phyloP scores from a whole-genome alignment of 805 yeast species.

The Suhomyces sp. region DNA sequence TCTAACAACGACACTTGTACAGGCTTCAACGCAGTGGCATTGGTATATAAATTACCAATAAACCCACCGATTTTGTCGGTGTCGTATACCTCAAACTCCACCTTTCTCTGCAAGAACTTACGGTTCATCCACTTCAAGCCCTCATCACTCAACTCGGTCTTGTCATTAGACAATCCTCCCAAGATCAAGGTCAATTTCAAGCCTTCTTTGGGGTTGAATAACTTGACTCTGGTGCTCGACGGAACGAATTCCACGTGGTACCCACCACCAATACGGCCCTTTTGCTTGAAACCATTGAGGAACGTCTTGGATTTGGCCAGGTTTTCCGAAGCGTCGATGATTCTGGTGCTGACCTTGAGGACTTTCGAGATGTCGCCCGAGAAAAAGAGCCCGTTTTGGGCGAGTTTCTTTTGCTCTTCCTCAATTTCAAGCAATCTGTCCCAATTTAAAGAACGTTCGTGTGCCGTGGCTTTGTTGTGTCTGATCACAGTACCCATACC shows the following conservation, averaged over 20 bases:
- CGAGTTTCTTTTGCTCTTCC: conserved; percentile 49
- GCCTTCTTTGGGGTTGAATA: conserved; percentile 70
- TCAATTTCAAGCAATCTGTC: conserved; percentile 73
- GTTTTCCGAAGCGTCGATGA: conserved; percentile 79
- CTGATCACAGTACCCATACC: conserved; percentile 79
- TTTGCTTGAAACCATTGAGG: conserved; percentile 64
- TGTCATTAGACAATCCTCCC: conserved; percentile 61
- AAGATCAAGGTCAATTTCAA: conserved; percentile 65
- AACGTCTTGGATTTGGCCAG: conserved; percentile 70
- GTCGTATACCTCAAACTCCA: conserved; percentile 63
- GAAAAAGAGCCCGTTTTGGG: conserved; percentile 60
- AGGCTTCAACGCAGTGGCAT: conserved; percentile 46
- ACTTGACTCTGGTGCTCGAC: conserved; percentile 63
- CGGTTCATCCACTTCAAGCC: conserved; percentile 55
- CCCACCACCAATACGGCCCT: conserved; percentile 57
- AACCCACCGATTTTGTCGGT: conserved; percentile 80
- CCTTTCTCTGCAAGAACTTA: conserved; percentile 67
- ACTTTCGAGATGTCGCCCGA: conserved; percentile 44
- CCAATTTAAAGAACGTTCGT: conserved; percentile 72
- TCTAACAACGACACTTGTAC: conserved; percentile 56
- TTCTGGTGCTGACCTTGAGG: conserved; percentile 54
- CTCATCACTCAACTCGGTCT: conserved; percentile 37
- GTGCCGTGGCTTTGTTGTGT: conserved; percentile 68
- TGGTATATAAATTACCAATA: conserved; percentile 63
- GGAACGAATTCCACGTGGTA: conserved; percentile 67